phyloP scores from a whole-genome alignment of 78 protist species.

The Dictyostelium intermedium region DNA sequence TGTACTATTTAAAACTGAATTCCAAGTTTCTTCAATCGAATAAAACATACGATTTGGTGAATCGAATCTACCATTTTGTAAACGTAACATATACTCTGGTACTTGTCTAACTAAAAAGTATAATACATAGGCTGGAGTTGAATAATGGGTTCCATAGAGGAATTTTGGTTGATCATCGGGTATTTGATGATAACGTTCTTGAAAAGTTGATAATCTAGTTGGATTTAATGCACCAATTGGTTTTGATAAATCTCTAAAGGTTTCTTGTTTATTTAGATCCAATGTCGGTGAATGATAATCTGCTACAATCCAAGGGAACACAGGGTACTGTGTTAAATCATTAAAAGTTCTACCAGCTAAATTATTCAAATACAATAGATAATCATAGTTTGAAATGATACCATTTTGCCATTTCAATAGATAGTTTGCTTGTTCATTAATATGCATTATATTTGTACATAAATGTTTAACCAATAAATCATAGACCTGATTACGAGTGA shows the following conservation, averaged over 20 bases:
- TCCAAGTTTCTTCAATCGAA: conserved; percentile 90
- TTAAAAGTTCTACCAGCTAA: conserved; percentile 91
- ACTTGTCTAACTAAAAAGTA: conserved; percentile 92
- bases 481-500: conserved; percentile 48
- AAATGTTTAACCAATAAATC: conserved; percentile 28
- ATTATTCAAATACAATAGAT: conserved; percentile 90
- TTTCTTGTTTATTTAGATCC: conserved; percentile 56
- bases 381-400: conserved; percentile 90
- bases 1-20: conserved; percentile 36
- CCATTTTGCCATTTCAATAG: conserved; percentile 87
- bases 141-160: conserved; percentile 97
- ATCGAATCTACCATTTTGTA: conserved; percentile 95
- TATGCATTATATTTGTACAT: neutral
- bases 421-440: conserved; percentile 60
- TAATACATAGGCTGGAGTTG: conserved; percentile 94
- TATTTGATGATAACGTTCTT: conserved; percentile 85
- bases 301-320: conserved; percentile 69
- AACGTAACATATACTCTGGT: conserved; percentile 93
- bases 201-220: conserved; percentile 78
- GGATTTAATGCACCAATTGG: conserved; percentile 95
- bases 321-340: conserved; percentile 92
- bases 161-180: conserved; percentile 83
- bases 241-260: conserved; percentile 91
- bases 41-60: conserved; percentile 93
- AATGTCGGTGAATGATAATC: conserved; percentile 11